These are phyloP conservation scores for Volvox africanus DNA, from an alignment of 139 green algal species.

Conservation along the genomic window DNA sequence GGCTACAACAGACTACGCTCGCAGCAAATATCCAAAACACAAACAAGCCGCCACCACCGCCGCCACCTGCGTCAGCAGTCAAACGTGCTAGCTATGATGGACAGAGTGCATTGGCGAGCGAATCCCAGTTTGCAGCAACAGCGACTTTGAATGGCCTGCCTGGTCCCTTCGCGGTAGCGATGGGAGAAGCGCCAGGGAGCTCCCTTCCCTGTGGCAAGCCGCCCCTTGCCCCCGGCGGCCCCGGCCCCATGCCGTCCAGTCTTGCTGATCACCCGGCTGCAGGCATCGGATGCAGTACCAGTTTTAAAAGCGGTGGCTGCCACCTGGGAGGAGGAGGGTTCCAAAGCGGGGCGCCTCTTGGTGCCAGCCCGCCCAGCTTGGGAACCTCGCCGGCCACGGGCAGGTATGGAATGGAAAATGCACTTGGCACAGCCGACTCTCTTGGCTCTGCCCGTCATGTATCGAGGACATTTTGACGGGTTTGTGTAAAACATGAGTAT, in stretches of 20 bases:
- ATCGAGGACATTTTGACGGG: too few relatives aligned
- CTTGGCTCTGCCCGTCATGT: too few relatives aligned
- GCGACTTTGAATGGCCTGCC: not conserved
- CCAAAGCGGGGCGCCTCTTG: not conserved
- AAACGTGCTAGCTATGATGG: constrained; percentile 1
- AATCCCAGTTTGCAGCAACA: not conserved
- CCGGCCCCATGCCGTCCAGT: not conserved
- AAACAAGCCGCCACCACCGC: not conserved
- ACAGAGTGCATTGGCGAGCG: not conserved
- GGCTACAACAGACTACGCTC: not conserved
- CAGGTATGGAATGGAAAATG: constrained; percentile 1
- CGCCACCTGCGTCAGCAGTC: not conserved
- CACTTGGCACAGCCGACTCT: not conserved
- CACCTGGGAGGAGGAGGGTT: not conserved
- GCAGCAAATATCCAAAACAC: not conserved
- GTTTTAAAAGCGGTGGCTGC: constrained; percentile 35
- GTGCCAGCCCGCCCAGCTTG: constrained; percentile 33
- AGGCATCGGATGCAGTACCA: constrained; percentile 40
- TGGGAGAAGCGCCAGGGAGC: not conserved
- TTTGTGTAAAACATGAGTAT: too few relatives aligned
- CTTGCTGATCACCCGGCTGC: constrained; percentile 34
- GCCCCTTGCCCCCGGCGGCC: constrained; percentile 6
- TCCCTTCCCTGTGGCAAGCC: not conserved
- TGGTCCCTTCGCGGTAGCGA: not conserved
- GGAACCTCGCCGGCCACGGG: constrained; percentile 6